These are phyloP conservation scores for Umbelopsis sp. DNA, from an alignment of 192 early-diverging fungal species.

Conservation along the genomic window DNA sequence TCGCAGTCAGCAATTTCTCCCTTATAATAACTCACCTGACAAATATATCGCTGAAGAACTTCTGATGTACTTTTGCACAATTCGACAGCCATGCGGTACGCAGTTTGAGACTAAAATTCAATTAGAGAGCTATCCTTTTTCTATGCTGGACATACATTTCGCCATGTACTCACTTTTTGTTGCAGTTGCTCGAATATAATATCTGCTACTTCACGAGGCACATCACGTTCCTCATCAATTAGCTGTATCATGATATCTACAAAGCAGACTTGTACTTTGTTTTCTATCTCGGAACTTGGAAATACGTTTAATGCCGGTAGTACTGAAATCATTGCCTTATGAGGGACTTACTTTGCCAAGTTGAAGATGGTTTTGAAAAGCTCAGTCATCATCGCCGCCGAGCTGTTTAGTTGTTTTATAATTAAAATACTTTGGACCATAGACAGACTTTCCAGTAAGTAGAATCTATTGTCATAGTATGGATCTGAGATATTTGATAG, in stretches of 20 bases:
- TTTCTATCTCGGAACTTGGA: conserved; percentile 1
- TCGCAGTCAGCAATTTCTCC: conserved; percentile 18
- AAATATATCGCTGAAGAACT: conserved; percentile 88
- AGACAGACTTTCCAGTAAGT: conserved; percentile 88
- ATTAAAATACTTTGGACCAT: conserved; percentile 83
- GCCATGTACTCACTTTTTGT: conserved; percentile 50
- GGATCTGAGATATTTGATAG: conserved; percentile 59
- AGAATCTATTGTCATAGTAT: conserved; percentile 76
- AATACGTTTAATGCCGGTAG: neutral
- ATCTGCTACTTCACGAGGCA: conserved; percentile 85
- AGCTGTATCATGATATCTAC: conserved; percentile 83
- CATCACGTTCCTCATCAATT: conserved; percentile 67
- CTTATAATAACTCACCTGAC: conserved; percentile 56
- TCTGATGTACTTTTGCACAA: conserved; percentile 76
- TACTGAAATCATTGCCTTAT: neutral
- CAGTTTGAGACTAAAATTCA: conserved; percentile 63
- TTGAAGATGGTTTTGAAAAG: conserved; percentile 79
- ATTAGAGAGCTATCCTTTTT: neutral
- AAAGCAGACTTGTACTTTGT: conserved; percentile 76
- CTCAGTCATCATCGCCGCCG: conserved; percentile 73
- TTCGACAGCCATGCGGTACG: conserved; percentile 80
- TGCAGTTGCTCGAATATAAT: conserved; percentile 81
- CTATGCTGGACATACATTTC: neutral
- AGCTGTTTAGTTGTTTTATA: conserved; percentile 75
- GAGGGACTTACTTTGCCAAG: conserved; percentile 51